Evolutionary conservation across 768 basidiomycete species (phyloP), one percentile per base, ranked within the genome.

Genomic region (Suillus subaureus): DNA sequence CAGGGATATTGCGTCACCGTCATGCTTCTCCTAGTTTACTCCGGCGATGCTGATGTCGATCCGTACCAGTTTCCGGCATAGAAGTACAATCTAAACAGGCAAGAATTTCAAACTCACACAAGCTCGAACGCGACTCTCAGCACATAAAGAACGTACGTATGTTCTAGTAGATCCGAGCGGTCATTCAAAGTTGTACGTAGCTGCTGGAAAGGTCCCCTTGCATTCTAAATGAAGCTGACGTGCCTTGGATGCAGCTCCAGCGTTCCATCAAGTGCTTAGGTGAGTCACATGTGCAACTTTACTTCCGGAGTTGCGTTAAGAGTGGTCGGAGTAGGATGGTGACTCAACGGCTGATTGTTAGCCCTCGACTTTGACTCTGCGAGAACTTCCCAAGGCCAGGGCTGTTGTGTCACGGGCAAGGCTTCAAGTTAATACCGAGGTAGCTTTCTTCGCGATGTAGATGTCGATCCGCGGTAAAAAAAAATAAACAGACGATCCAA

Each of bases 231-330:
- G 35, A 60, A 40, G 33, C 60, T 35, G 47, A 69, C 81, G 33
- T 67, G 88, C 88, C 88, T n/a, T 66, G 91, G 93, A 77, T 90
- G 93, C 63, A 95, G 74, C 76, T 95, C 92, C 33, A 94, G 79
- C 31, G 77, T 76, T 0, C 90, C 89, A 65, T 87, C 79, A 47
- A 93, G 79, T 55, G 78, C 62, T 79, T 70, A 33, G 80, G 74
- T 7, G 81, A 28, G 51, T 77, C n/a, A 54, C n/a, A 89, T 72
- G 49, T 78, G 70, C 16, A 78, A 75, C 58, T 78, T 73, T 35
- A 80, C 81, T 69, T 83, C 85, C 31, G 82, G 78, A 40, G 84
- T 86, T 12, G 90, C 91, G 9, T 89, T 89, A 72, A 94, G 91
- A 0, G 93, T 93, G 3, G 93, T 89, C 2, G 94, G 93, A 2